Evolutionary conservation across 331 rosid genomes (phyloP), one percentile per base, ranked within the genome.

Genomic region (Arachis monticola): DNA sequence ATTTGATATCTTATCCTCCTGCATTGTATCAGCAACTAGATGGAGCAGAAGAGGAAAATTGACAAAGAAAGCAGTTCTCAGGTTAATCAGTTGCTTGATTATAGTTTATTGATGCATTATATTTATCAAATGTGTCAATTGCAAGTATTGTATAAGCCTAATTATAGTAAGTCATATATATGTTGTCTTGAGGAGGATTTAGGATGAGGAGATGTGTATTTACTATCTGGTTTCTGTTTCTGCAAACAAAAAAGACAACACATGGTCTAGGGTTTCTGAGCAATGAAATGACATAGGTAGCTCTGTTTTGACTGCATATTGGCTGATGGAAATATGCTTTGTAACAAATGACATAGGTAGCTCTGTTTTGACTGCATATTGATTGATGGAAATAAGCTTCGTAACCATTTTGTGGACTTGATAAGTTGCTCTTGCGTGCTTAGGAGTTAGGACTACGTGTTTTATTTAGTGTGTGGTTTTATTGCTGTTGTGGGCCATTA

Each of bases 1-100:
- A 72, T 80, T 81, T 86, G 82, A 86, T 83, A 67, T 73, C 60
- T 79, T 76, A 58, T 84, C 84, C 76, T 77, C 87, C 77, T 83
- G 80, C 82, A 75, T 82, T 86, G 66, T 84, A 67, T 73, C 88
- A 83, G 89, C 87, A 66, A 72, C 66, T 76, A 80, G 79, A 70
- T 72, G 86, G 69, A 84, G 86, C 80, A 64, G 83, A 88, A 81
- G 86, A 63, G 80, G 71, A 66, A 47, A 68, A 50, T 74, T 77
- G 79, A 79, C 77, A 72, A 85, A 83, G 82, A 82, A 82, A 76
- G 77, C 82, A 70, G 35, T 78, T 79, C 78, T 75, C 82, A 78
- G 79, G 83, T 83, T 81, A 60, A 75, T 60, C 55, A 53, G 74
- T 64, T 50, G 69, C 79, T 79, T 69, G 81, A 73, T 81, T 60